A percentile compares a stretch with the other conserved stretches of the same genome.
These are phyloP conservation scores for Byssothecium circinans DNA, from an alignment of 2,329 filamentous ascomycete species.

Conservation along the genomic window DNA sequence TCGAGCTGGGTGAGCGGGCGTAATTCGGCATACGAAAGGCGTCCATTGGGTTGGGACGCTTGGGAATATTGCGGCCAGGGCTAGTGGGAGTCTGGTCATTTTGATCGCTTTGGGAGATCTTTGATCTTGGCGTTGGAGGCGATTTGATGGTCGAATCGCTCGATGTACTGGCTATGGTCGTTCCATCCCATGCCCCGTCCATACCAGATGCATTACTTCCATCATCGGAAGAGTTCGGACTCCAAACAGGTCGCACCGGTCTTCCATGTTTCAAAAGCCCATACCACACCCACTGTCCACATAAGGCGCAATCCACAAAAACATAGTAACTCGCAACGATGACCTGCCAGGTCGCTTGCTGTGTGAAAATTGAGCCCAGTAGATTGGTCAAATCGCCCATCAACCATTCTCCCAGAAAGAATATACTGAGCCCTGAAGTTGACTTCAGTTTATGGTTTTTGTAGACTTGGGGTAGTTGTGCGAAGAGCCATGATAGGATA, in stretches of 20 bases:
- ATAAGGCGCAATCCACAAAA: constrained; percentile 63
- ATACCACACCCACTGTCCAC: constrained; percentile 68
- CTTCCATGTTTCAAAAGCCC: constrained; percentile 57
- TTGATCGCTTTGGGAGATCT: constrained; percentile 7
- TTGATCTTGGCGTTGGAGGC: background rate
- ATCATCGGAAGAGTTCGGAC: constrained; percentile 23
- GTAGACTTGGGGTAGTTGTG: constrained; percentile 69
- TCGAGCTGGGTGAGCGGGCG: constrained; percentile 32
- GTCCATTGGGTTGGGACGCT: constrained; percentile 35
- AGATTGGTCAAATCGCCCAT: constrained; percentile 66
- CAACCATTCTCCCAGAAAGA: constrained; percentile 68
- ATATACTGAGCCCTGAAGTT: constrained; percentile 65
- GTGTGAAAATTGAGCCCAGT: constrained; percentile 63
- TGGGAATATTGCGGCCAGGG: constrained; percentile 22
- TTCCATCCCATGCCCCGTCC: constrained; percentile 32
- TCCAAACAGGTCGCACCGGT: constrained; percentile 45
- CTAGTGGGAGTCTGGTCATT: constrained; percentile 16
- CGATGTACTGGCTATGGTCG: constrained; percentile 15
- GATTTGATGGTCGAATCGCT: constrained; percentile 8
- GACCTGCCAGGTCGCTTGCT: constrained; percentile 68
- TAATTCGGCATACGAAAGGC: constrained; percentile 44
- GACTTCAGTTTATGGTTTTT: constrained; percentile 67
- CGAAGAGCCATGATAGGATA: constrained; percentile 69
- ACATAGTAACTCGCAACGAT: constrained; percentile 68
- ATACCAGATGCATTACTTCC: constrained; percentile 27